Evolutionary conservation across 2,329 filamentous ascomycete genomes (phyloP).

Genomic region (Cryphonectria radicalis): DNA sequence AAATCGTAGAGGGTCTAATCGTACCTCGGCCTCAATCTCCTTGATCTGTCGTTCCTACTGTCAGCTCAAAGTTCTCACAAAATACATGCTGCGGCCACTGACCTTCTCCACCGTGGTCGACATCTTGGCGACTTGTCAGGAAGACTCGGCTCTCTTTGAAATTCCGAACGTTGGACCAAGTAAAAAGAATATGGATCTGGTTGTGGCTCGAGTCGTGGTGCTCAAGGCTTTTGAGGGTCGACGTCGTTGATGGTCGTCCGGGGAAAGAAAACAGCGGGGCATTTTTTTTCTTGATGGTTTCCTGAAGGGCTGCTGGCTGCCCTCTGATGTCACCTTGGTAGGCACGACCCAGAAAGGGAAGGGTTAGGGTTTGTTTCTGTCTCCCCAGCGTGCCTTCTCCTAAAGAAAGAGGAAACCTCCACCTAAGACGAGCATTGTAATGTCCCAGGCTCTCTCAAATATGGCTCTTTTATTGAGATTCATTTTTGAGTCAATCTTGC

Average conservation of each 20-base stretch:
- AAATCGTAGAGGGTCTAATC: slow-evolving; percentile 37
- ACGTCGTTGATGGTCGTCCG: slow-evolving; percentile 4
- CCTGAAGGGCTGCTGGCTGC: slow-evolving; percentile 14
- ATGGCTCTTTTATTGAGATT: too few species aligned
- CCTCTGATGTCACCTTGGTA: slow-evolving; percentile 26
- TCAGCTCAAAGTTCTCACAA: slow-evolving; percentile 37
- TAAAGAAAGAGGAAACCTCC: background rate
- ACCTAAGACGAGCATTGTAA: too few species aligned
- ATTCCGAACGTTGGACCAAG: background rate
- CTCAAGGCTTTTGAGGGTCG: background rate
- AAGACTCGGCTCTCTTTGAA: slow-evolving; percentile 5
- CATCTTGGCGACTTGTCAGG: slow-evolving; percentile 63
- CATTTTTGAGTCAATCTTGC: too few species aligned
- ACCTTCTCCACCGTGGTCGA: slow-evolving; percentile 98
- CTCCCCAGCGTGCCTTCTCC: background rate
- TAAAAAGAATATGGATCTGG: background rate
- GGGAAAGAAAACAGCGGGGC: slow-evolving; percentile 11
- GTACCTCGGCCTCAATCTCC: slow-evolving; percentile 91
- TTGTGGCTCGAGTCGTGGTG: background rate
- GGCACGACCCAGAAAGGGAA: background rate
- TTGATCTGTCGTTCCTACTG: slow-evolving; percentile 70
- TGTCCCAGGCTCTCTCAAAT: too few species aligned
- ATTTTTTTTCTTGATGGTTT: slow-evolving; percentile 14
- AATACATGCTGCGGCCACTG: slow-evolving; percentile 37
- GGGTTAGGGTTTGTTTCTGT: background rate